phyloP scores from a whole-genome alignment of 306 rosid genomes.

The Sechiopsis laciniata region DNA sequence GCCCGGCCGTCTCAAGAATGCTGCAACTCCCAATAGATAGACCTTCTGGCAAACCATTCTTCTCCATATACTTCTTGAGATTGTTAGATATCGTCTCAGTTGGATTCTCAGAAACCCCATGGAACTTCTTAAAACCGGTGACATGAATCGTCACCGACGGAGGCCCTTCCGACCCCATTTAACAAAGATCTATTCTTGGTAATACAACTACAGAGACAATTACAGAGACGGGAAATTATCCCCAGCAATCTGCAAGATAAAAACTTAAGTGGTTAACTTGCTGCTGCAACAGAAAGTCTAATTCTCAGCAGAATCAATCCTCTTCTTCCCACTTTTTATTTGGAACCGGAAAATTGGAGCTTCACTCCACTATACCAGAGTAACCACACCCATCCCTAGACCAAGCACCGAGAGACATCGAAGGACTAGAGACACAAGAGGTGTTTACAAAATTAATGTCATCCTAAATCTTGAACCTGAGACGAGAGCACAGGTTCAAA shows the following conservation, averaged over 20 bases:
- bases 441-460: too few relatives aligned
- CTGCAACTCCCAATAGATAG: constrained; percentile 66
- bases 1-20: constrained; percentile 92
- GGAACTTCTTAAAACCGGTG: constrained; percentile 95
- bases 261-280: background rate
- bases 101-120: constrained; percentile 93
- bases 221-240: constrained; percentile 26
- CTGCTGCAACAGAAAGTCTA: background rate
- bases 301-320: background rate
- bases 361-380: too few relatives aligned
- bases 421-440: too few relatives aligned
- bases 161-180: constrained; percentile 98
- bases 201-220: constrained; percentile 29
- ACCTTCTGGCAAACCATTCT: constrained; percentile 74
- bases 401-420: too few relatives aligned
- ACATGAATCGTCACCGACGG: constrained; percentile 62
- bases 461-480: too few relatives aligned
- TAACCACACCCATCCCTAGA: too few relatives aligned
- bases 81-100: constrained; percentile 67
- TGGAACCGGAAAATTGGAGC: too few relatives aligned
- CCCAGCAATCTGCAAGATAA: constrained; percentile 34
- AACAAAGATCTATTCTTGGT: constrained; percentile 23
- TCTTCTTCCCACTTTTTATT: too few relatives aligned
- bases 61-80: constrained; percentile 57
- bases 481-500: too few relatives aligned